Conservation (phyloP, 148 eudicot species). For the Vaccinium darrowii region DNA sequence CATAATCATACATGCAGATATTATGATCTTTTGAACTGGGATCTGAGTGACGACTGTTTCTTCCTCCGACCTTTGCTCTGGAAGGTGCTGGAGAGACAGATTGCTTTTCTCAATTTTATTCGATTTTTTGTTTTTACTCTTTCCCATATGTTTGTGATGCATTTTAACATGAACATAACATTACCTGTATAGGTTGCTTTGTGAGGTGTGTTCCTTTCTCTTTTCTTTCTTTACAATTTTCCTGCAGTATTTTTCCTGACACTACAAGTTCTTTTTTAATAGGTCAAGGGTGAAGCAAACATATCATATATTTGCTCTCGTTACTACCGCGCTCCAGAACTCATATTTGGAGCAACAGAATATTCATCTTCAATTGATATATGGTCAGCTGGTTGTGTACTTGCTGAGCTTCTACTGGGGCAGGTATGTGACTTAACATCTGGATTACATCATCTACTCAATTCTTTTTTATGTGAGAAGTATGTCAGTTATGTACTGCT, state of each 20-base stretch:
- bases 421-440: slow-evolving; percentile 26
- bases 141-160: not conserved
- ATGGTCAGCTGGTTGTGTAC: slow-evolving; percentile 55
- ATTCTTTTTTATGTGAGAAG: not conserved
- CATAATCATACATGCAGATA: not conserved
- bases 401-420: slow-evolving; percentile 56
- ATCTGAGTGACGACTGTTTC: not conserved
- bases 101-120: not conserved
- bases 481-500: not conserved
- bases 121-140: not conserved
- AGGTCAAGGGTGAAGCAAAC: slow-evolving; percentile 63
- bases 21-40: not conserved
- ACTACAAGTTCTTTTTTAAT: slow-evolving; percentile 2
- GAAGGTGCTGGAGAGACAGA: not conserved
- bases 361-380: slow-evolving; percentile 54
- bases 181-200: not conserved
- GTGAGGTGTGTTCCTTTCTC: not conserved
- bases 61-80: not conserved
- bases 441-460: not conserved
- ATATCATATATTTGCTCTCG: slow-evolving; percentile 55
- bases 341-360: slow-evolving; percentile 54
- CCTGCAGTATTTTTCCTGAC: not conserved
- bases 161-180: not conserved
- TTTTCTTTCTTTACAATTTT: not conserved
- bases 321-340: slow-evolving; percentile 56